These are phyloP conservation scores for Nigrospora sphaerica DNA, from an alignment of 2,329 filamentous ascomycete genomes.

Conservation along the genomic window DNA sequence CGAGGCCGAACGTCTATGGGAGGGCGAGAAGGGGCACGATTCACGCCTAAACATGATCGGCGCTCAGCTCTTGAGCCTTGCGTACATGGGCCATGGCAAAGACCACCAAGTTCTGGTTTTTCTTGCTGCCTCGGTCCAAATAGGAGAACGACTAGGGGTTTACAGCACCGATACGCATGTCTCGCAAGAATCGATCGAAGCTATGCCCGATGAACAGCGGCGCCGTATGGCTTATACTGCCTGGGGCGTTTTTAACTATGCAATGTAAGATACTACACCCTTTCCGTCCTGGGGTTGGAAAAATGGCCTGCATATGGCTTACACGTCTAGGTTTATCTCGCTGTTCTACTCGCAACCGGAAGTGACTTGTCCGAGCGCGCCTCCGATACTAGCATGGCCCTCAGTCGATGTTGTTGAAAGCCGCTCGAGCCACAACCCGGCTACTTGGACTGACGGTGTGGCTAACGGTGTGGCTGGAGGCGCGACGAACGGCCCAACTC, in stretches of 20 bases:
- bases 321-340: too few species aligned
- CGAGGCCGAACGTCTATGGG: conserved; percentile 18
- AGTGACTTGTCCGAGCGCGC: too few species aligned
- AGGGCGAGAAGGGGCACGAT: conserved; percentile 8
- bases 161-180: conserved; percentile 12
- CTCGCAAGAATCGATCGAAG: background rate
- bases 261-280: conserved; percentile 16
- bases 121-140: conserved; percentile 16
- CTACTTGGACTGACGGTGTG: too few species aligned
- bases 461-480: too few species aligned
- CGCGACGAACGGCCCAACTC: too few species aligned
- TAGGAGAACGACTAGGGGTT: conserved; percentile 21
- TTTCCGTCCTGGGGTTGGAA: conserved; percentile 1
- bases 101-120: conserved; percentile 25
- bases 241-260: conserved; percentile 29
- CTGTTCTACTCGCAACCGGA: too few species aligned
- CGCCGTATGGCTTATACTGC: conserved; percentile 13
- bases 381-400: too few species aligned
- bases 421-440: too few species aligned
- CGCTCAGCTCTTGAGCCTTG: conserved; percentile 23
- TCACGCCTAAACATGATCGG: conserved; percentile 20
- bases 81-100: conserved; percentile 23
- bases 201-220: conserved; percentile 8
- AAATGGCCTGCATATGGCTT: too few species aligned
- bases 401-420: too few species aligned